Percentiles rank a stretch among this genome's conserved stretches.
Evolutionary conservation across 2,329 filamentous ascomycete genomes (phyloP).

Genomic region (Phialocephala sp.): DNA sequence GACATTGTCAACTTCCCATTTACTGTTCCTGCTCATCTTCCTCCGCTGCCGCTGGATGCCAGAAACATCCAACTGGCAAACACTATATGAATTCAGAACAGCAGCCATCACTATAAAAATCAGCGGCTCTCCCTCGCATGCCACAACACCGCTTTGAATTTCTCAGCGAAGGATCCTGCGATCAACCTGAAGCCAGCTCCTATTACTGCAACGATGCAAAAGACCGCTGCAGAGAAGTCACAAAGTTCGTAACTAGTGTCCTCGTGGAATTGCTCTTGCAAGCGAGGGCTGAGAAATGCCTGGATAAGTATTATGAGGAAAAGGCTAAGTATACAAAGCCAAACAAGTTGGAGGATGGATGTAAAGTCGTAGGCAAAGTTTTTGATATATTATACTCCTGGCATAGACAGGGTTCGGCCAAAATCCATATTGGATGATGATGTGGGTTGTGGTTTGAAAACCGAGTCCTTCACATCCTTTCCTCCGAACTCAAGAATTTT

Average conservation of each 20-base stretch:
- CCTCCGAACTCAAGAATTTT: neutral
- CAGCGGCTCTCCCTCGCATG: neutral
- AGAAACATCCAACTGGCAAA: neutral
- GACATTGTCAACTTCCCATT: neutral
- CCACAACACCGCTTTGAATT: neutral
- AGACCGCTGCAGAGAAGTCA: too few relatives aligned
- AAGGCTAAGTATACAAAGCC: neutral
- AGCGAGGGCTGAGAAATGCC: neutral
- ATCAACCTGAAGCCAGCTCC: too few relatives aligned
- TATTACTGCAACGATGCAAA: too few relatives aligned
- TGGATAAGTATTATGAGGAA: neutral
- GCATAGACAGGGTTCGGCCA: neutral
- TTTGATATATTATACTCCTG: neutral
- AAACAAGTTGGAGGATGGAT: neutral
- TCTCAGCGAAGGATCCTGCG: neutral
- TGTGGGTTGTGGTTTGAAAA: neutral
- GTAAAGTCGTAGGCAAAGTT: neutral
- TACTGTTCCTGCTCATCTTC: neutral
- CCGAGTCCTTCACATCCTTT: neutral
- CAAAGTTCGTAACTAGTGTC: too few relatives aligned
- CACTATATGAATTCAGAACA: neutral
- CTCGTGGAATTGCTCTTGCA: neutral
- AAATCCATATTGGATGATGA: neutral
- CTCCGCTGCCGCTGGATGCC: neutral
- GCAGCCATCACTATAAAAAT: neutral